Evolutionary conservation across 176 grass and related monocot genomes (phyloP).

Genomic region (Oryza glaberrima): DNA sequence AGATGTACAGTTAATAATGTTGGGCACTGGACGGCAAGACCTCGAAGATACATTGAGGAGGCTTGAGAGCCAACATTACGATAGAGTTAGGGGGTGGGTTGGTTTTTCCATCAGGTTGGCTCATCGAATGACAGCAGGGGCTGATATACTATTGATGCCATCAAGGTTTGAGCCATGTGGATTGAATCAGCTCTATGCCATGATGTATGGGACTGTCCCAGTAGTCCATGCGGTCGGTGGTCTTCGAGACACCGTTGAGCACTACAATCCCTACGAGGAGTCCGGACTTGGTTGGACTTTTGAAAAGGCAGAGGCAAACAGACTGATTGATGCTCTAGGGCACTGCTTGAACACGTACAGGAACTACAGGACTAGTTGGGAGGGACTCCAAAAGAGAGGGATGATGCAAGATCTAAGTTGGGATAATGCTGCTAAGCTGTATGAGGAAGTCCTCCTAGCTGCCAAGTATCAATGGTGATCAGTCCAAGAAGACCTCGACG

Average conservation of each 20-base stretch:
- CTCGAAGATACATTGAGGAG: conserved; percentile 81
- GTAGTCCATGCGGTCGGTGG: conserved; percentile 96
- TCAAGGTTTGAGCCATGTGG: conserved; percentile 95
- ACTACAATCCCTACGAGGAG: conserved; percentile 84
- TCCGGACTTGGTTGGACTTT: conserved; percentile 84
- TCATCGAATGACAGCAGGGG: conserved; percentile 82
- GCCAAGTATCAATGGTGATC: conserved; percentile 85
- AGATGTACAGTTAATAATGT: conserved; percentile 81
- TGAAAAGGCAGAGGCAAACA: conserved; percentile 73
- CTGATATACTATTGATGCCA: conserved; percentile 90
- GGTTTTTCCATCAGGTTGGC: conserved; percentile 93
- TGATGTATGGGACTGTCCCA: conserved; percentile 96
- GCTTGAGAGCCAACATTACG: conserved; percentile 66
- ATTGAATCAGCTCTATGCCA: conserved; percentile 87
- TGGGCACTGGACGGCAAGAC: conserved; percentile 84
- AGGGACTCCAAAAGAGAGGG: conserved; percentile 80
- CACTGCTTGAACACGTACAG: conserved; percentile 82
- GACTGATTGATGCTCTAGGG: conserved; percentile 76
- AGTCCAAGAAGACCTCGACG: conserved; percentile 6
- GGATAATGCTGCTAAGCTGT: conserved; percentile 82
- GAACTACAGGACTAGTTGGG: conserved; percentile 85
- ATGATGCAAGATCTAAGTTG: conserved; percentile 96
- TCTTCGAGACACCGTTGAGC: conserved; percentile 77
- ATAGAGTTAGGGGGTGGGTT: conserved; percentile 81
- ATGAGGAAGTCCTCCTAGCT: conserved; percentile 76